These are phyloP conservation scores for Smallanthus sonchifolius DNA, from an alignment of 129 eudicot genomes.

Conservation along the genomic window DNA sequence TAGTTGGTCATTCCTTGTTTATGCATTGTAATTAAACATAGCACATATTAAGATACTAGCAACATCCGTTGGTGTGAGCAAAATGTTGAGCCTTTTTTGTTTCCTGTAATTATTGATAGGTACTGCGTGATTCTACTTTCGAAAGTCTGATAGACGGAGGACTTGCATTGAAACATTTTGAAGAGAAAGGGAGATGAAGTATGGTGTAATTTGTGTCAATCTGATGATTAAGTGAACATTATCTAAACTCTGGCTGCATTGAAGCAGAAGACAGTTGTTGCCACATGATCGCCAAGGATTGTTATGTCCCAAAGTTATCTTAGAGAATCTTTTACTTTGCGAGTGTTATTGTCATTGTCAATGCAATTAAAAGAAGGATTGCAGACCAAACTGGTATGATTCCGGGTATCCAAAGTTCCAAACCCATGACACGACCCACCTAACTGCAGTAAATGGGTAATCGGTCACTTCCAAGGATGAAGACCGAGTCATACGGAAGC, in stretches of 20 bases:
- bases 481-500: too few relatives aligned
- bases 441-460: too few relatives aligned
- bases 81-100: not conserved
- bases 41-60: not conserved
- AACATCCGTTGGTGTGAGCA: not conserved
- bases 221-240: not conserved
- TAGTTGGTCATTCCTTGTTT: not conserved
- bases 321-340: not conserved
- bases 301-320: not conserved
- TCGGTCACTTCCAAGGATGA: too few relatives aligned
- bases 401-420: too few relatives aligned
- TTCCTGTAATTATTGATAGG: not conserved
- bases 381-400: too few relatives aligned
- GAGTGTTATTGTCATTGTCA: not conserved
- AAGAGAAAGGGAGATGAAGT: not conserved
- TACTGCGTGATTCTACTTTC: not conserved
- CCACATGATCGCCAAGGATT: constrained; percentile 5
- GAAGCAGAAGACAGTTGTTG: not conserved
- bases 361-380: too few relatives aligned
- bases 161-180: not conserved
- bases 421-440: too few relatives aligned
- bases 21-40: not conserved
- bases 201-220: not conserved
- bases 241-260: not conserved
- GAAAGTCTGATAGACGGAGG: not conserved